Evolutionary conservation across 192 early-diverging fungal genomes (phyloP), one percentile per base, ranked within the genome.

Genomic region (Podila epigama): DNA sequence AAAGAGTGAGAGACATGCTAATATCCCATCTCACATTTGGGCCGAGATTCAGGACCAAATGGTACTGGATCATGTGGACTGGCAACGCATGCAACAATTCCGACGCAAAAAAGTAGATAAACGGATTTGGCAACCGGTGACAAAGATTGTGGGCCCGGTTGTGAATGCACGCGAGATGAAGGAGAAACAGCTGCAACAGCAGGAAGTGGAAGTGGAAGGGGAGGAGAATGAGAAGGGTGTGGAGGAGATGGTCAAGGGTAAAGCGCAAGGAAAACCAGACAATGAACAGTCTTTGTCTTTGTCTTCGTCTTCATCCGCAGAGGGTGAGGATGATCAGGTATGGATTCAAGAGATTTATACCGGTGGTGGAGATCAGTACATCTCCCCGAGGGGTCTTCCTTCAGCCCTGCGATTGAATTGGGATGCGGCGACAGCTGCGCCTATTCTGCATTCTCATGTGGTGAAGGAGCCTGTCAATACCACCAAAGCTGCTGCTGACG

Each of bases 21-120:
- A n/a, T n/a, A 77, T 77, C 2, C 73, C 73, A 6, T 7, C 37
- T 2, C 27, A 37, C 37, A 39, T 77, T 22, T 63, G 53, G 73
- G 37, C 18, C 18, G 73, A 68, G 27, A 68, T 77, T 29, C 54
- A 16, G 11, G 55, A 55, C 9, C 73, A 77, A 53, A 77, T 77
- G 73, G 20, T 10, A 10, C 18, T 77, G 5, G 73, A 77, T 8
- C 73, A 28, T 20, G 66, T 77, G 4, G 27, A 68, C 7, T 77
- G 73, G 73, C 13, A 51, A 15, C 63, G 66, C 25, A 55, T 77
- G 11, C 51, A 51, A 20, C 52, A 66, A 53, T 62, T 62, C 53
- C 28, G 59, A 12, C 34, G 20, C 15, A 62, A 40, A 11, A 22
- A 18, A 9, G 51, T 62, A 1, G 59, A 67, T 35, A 41, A 27